These are phyloP conservation scores for Stipa capillata DNA, from an alignment of 176 grass and related monocot genomes.

Conservation along the genomic window DNA sequence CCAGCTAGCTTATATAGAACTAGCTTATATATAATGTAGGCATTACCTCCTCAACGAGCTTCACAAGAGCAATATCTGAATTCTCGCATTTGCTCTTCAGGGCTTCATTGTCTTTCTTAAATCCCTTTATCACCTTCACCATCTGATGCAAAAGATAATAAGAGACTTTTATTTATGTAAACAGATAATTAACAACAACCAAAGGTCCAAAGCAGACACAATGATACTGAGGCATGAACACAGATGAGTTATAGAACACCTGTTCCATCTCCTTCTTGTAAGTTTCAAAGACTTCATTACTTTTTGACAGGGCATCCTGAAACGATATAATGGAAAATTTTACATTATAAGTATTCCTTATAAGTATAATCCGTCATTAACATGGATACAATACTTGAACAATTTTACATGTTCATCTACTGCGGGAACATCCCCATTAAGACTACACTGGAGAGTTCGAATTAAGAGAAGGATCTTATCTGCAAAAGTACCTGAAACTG, in stretches of 20 bases:
- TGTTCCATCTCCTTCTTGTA: slow-evolving; percentile 94
- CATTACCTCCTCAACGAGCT: slow-evolving; percentile 90
- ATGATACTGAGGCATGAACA: not conserved
- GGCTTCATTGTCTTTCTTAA: slow-evolving; percentile 76
- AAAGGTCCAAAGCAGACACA: slow-evolving; percentile 12
- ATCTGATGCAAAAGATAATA: slow-evolving; percentile 54
- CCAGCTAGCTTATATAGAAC: not conserved
- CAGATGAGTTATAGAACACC: slow-evolving; percentile 30
- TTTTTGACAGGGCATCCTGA: slow-evolving; percentile 94
- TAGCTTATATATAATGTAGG: slow-evolving; percentile 1
- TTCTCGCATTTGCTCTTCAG: slow-evolving; percentile 89
- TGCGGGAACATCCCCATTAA: not conserved
- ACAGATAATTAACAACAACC: not conserved
- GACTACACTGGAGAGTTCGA: not conserved
- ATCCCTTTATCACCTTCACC: slow-evolving; percentile 72
- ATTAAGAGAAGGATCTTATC: not conserved
- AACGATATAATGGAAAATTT: slow-evolving; percentile 9
- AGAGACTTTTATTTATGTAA: not conserved
- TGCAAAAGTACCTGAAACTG: slow-evolving; percentile 79
- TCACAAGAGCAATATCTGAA: slow-evolving; percentile 86
- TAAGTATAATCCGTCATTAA: slow-evolving; percentile 2
- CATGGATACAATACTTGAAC: slow-evolving; percentile 19
- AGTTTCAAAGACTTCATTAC: slow-evolving; percentile 88
- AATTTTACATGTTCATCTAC: not conserved
- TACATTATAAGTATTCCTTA: slow-evolving; percentile 23